A percentile compares a stretch with the other conserved stretches of the same genome.
Conservation (phyloP, 2,329 filamentous ascomycete species). For the Trichoderma sp. region DNA sequence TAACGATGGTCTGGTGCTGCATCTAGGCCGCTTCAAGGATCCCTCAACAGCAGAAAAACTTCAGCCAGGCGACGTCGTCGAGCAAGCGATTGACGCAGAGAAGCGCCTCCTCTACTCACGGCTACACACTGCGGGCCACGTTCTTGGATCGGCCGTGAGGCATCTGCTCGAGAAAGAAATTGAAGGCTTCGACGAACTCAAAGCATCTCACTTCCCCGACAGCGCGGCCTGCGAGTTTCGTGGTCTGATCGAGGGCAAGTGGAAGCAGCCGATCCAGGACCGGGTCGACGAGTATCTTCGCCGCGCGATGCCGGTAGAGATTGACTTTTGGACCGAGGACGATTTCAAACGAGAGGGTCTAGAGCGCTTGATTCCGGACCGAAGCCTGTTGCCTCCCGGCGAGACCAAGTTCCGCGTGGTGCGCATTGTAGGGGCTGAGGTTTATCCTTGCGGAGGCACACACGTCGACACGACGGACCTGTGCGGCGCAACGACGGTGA, state of each 20-base stretch:
- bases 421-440: conserved; percentile 66
- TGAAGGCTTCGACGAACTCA: conserved; percentile 62
- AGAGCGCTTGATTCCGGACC: conserved; percentile 57
- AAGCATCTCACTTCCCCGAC: conserved; percentile 71
- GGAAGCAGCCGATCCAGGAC: conserved; percentile 62
- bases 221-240: conserved; percentile 67
- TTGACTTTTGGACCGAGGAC: conserved; percentile 66
- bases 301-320: conserved; percentile 58
- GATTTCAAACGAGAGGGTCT: conserved; percentile 58
- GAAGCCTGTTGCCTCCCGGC: conserved; percentile 45
- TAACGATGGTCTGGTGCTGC: conserved; percentile 59
- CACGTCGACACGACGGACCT: conserved; percentile 64
- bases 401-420: conserved; percentile 65
- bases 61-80: conserved; percentile 36
- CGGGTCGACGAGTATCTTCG: conserved; percentile 60
- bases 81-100: conserved; percentile 60
- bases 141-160: conserved; percentile 68
- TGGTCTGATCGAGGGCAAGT: conserved; percentile 65
- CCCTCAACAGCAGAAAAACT: conserved; percentile 36
- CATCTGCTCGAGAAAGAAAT: conserved; percentile 55
- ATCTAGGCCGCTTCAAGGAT: conserved; percentile 61
- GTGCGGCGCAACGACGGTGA: conserved; percentile 63
- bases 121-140: conserved; percentile 72
- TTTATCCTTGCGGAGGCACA: conserved; percentile 75
- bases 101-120: conserved; percentile 66